A percentile compares a stretch with the other conserved stretches of the same genome.
Evolutionary conservation across 2,329 filamentous ascomycete genomes (phyloP).

Genomic region (Myrmaecium sp.): DNA sequence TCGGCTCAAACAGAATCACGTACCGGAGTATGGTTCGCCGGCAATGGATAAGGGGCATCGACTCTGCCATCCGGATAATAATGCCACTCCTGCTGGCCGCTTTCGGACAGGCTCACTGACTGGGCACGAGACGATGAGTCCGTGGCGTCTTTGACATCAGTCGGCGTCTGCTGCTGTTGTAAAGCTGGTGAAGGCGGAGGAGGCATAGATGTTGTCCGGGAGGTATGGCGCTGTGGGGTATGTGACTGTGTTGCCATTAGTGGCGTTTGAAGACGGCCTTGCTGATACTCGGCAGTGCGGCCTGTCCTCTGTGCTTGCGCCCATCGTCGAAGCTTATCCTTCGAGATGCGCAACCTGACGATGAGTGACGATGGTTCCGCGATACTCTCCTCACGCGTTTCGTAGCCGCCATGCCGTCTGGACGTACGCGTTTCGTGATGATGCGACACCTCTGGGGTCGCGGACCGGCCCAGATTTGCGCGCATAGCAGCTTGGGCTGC

Average conservation of each 20-base stretch:
- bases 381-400: constrained; percentile 61
- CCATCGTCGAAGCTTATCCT: constrained; percentile 53
- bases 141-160: constrained; percentile 7
- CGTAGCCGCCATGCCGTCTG: constrained; percentile 38
- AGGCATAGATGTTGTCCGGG: constrained; percentile 39
- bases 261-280: constrained; percentile 26
- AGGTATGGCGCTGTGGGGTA: constrained; percentile 32
- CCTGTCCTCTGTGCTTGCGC: constrained; percentile 37
- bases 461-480: constrained; percentile 59
- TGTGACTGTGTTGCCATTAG: constrained; percentile 28
- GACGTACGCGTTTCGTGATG: constrained; percentile 59
- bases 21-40: constrained; percentile 45
- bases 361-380: constrained; percentile 49
- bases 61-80: constrained; percentile 38
- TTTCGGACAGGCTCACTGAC: constrained; percentile 20
- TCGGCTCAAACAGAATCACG: constrained; percentile 27
- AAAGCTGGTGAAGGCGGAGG: constrained; percentile 30
- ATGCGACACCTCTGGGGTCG: constrained; percentile 67
- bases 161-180: constrained; percentile 16
- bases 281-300: constrained; percentile 15
- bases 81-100: constrained; percentile 14
- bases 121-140: constrained; percentile 14
- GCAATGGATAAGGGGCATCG: constrained; percentile 45
- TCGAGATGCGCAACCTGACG: constrained; percentile 58
- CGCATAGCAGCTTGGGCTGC: constrained; percentile 76